These are phyloP conservation scores for Aspergillus nanangensis DNA, from an alignment of 495 filamentous ascomycete genomes.

Conservation along the genomic window DNA sequence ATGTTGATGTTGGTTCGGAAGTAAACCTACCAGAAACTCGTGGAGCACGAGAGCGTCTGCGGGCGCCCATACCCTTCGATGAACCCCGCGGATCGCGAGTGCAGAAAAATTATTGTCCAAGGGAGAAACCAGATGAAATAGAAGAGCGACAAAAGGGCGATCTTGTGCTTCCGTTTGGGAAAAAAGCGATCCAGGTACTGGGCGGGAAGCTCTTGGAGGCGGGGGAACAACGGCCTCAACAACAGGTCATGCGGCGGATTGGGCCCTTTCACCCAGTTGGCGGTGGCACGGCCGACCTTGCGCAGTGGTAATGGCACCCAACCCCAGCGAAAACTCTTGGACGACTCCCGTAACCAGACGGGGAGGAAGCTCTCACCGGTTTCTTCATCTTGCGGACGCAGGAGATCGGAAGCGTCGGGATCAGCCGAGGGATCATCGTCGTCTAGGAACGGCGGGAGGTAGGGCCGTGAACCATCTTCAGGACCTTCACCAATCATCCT, in stretches of 20 bases:
- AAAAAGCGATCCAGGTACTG: slow-evolving; percentile 56
- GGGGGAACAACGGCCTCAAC: slow-evolving; percentile 66
- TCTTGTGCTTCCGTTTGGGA: slow-evolving; percentile 58
- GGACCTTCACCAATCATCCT: slow-evolving; percentile 34
- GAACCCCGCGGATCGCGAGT: slow-evolving; percentile 57
- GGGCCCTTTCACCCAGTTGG: slow-evolving; percentile 69
- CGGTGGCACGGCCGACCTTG: slow-evolving; percentile 43
- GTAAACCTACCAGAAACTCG: slow-evolving; percentile 48
- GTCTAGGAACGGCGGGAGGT: slow-evolving; percentile 31
- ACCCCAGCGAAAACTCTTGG: slow-evolving; percentile 47
- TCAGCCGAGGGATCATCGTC: slow-evolving; percentile 35
- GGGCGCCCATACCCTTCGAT: slow-evolving; percentile 68
- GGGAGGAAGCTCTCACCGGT: slow-evolving; percentile 33
- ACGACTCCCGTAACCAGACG: slow-evolving; percentile 51
- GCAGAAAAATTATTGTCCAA: slow-evolving; percentile 63
- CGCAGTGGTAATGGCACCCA: slow-evolving; percentile 49
- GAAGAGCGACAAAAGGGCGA: slow-evolving; percentile 54
- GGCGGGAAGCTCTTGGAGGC: slow-evolving; percentile 63
- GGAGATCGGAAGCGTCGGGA: slow-evolving; percentile 37
- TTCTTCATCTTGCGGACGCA: slow-evolving; percentile 34
- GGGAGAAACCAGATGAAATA: slow-evolving; percentile 68
- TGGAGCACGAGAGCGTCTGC: slow-evolving; percentile 61
- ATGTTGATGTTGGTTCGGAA: not conserved
- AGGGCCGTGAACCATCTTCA: slow-evolving; percentile 30
- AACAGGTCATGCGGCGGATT: slow-evolving; percentile 56